Evolutionary conservation across 108 stramenopile species (phyloP), one percentile per base, ranked within the genome.

Genomic region (Cyclotella distinguenda): DNA sequence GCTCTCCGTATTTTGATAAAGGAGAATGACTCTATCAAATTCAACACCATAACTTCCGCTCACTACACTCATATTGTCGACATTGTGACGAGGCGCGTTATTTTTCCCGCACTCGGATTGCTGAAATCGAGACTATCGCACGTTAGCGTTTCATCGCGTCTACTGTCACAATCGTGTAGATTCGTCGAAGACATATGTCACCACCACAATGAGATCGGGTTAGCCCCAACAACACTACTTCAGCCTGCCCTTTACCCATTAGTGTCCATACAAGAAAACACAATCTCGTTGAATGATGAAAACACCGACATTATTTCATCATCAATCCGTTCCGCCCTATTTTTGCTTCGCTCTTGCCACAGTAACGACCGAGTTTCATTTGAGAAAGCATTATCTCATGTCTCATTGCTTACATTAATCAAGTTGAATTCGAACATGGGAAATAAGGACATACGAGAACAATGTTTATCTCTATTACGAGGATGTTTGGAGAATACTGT

Each of bases 331-430:
- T 63, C 74, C n/a, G 64, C 62, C 38, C 30, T 48, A 8, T 64
- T 21, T 42, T 44, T 76, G 45, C 53, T 76, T 62, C 30, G 32
- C 32, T 43, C 19, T 57, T 61, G 46, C 3, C 51, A 45, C 1
- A 56, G 36, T 52, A 33, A 48, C 1, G 74, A 63, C 25, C 44
- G 51, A 49, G 38, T 5, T 52, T 32, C 40, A 21, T 58, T 58
- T 12, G 74, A 76, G 43, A 78, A 83, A 64, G 73, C 82, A 12
- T 74, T 85, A 72, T 6, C 79, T 4, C 65, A 82, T 6, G 33
- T 84, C 46, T 70, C 67, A 6, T 39, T 85, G 35, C 42, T 64
- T 23, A 44, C 76, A 6, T 43, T 73, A 26, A 63, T 43, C 42
- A 60, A 62, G 11, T 43, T 28, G 16, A 52, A 69, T 43, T 63